Evolutionary conservation across 306 rosid genomes (phyloP), one percentile per base, ranked within the genome.

Genomic region (Luffa aegyptiaca): DNA sequence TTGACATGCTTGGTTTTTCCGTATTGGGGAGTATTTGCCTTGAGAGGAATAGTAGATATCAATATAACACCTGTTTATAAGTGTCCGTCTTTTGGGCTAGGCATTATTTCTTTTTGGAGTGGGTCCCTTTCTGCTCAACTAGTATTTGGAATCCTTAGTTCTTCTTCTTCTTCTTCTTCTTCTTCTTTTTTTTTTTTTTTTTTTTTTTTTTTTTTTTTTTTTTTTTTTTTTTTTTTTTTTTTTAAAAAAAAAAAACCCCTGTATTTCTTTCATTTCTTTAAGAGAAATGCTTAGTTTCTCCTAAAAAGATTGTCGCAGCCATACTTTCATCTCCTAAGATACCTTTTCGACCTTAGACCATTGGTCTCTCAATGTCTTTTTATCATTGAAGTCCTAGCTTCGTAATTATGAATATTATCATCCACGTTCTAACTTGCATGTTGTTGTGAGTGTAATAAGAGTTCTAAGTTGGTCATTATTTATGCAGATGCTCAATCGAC

Each of bases 401-500:
- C 41, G n/a, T 18, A 71, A 21, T 71, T 5, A 10, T 45, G 33
- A 5, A 46, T 46, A 21, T 71, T 66, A 3, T 68, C 31, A 10
- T 68, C 53, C 53, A 42, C 10, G 36, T 69, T 69, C 36, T 18
- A 42, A 41, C 36, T 18, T 42, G 75, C 52, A 41, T 20, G 20
- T 48, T 71, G 37, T 71, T 13, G 10, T 44, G 36, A 72, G 39
- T 46, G 36, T 72, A 72, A 35, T 48, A 3, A 26, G 42, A 48
- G 20, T 3, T 48, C 76, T 72, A 72, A 48, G 39, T 72, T 3
- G n/a, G 77, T 72, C 21, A 72, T 82, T 58, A 41, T 88, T 21
- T 64, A 76, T 88, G 90, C 92, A 95, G 98, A 88, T 89, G 87
- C 92, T 95, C 63, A 81, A 95, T 57, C 87, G 98, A 26, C 97